These are phyloP conservation scores for Raddia guianensis DNA, from an alignment of 176 grass and related monocot species.

Conservation along the genomic window DNA sequence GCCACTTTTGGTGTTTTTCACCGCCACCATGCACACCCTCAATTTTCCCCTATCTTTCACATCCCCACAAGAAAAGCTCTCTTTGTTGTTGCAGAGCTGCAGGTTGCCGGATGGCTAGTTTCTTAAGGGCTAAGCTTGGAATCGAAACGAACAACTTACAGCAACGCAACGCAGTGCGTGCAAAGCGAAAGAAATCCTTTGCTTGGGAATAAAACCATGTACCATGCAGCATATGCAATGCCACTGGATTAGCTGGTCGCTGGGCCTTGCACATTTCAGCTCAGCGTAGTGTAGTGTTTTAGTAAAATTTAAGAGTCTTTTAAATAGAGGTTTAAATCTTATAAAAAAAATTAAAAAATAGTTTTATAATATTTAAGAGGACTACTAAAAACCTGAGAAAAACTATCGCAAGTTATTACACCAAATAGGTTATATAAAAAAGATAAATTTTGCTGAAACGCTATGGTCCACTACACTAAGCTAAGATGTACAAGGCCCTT, in stretches of 20 bases:
- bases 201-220: conserved; percentile 61
- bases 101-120: conserved; percentile 48
- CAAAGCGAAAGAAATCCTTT: conserved; percentile 72
- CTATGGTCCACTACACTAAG: too few species aligned
- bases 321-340: too few species aligned
- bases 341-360: too few species aligned
- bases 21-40: background rate
- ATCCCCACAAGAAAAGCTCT: conserved; percentile 37
- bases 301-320: too few species aligned
- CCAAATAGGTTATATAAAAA: too few species aligned
- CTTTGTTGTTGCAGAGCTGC: conserved; percentile 32
- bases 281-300: too few species aligned
- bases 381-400: too few species aligned
- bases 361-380: too few species aligned
- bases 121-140: conserved; percentile 66
- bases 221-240: conserved; percentile 18
- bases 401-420: too few species aligned
- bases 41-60: conserved; percentile 34
- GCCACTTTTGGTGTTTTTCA: conserved; percentile 21
- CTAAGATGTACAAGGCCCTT: too few species aligned
- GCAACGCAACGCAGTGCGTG: conserved; percentile 39
- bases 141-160: conserved; percentile 50
- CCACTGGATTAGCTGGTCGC: background rate
- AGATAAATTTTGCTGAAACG: too few species aligned
- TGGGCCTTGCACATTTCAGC: too few species aligned